Percentiles rank a stretch among this genome's conserved stretches.
These are phyloP conservation scores for Rutstroemia sp. DNA, from an alignment of 2,329 filamentous ascomycete genomes.

Conservation along the genomic window DNA sequence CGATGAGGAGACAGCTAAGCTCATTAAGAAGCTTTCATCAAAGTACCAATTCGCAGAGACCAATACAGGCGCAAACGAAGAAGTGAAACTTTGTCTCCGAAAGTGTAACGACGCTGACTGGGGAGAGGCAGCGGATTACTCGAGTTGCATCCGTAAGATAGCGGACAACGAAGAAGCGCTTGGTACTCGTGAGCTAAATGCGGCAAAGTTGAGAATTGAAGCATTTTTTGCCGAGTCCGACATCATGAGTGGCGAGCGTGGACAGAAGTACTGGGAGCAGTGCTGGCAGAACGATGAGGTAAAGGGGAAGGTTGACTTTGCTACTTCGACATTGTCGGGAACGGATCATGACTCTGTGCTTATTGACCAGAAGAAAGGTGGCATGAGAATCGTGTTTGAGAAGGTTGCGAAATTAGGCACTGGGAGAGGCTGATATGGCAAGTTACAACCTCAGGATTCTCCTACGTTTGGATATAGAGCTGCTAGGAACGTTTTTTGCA, in stretches of 20 bases:
- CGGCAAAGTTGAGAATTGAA: conserved; percentile 14
- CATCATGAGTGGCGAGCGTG: conserved; percentile 35
- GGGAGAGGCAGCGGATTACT: conserved; percentile 19
- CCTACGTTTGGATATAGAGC: no score
- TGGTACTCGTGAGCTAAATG: conserved; percentile 4
- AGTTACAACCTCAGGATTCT: no score
- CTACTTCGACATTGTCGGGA: conserved; percentile 23
- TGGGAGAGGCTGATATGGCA: no score
- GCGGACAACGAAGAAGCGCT: conserved; percentile 15
- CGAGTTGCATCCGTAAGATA: conserved; percentile 13
- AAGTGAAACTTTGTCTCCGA: conserved; percentile 25
- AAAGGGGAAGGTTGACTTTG: conserved; percentile 30
- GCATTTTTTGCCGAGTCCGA: conserved; percentile 32
- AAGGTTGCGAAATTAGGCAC: no score
- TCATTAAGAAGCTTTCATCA: conserved; percentile 11
- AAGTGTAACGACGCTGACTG: conserved; percentile 12
- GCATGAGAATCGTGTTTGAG: no score
- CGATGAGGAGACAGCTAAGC: conserved; percentile 8
- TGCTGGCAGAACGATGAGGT: conserved; percentile 32
- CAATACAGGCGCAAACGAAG: conserved; percentile 24
- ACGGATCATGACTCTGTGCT: conserved; percentile 34
- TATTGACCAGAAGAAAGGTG: no score
- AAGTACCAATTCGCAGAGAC: conserved; percentile 22
- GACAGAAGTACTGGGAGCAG: conserved; percentile 35
- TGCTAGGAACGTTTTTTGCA: no score